Evolutionary conservation across 2,329 filamentous ascomycete species (phyloP).

Genomic region (Thielaviopsis punctulata): DNA sequence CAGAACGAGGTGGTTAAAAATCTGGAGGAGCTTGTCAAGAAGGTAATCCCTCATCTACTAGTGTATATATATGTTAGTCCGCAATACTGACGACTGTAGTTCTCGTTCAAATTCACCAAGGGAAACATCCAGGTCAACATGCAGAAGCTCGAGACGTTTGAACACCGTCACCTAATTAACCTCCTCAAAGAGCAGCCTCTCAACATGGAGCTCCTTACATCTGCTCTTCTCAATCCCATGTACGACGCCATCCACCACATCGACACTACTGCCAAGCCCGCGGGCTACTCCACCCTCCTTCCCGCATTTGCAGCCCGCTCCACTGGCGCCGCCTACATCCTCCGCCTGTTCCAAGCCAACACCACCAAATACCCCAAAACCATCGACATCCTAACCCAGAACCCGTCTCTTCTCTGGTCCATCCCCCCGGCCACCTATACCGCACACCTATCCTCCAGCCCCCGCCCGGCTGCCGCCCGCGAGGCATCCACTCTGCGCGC

Average conservation of each 20-base stretch:
- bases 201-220: conserved; percentile 8
- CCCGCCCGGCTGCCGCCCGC: neutral
- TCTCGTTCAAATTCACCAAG: conserved; percentile 75
- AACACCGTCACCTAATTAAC: conserved; percentile 42
- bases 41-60: conserved; percentile 29
- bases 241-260: neutral
- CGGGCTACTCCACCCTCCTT: neutral
- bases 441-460: neutral
- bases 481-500: conserved; percentile 8
- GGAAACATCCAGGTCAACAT: conserved; percentile 73
- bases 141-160: conserved; percentile 65
- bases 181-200: conserved; percentile 16
- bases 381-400: conserved; percentile 15
- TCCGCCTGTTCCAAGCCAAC: conserved; percentile 9
- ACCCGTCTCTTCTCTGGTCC: conserved; percentile 24
- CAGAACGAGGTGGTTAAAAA: conserved; percentile 52
- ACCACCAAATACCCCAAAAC: conserved; percentile 11
- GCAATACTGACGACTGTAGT: conserved; percentile 29
- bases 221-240: conserved; percentile 12
- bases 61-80: neutral
- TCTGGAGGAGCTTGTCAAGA: conserved; percentile 51
- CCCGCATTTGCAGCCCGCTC: neutral
- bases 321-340: conserved; percentile 7
- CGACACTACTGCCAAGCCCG: neutral
- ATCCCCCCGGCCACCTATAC: conserved; percentile 18